phyloP scores from a whole-genome alignment of 495 filamentous ascomycete species.

The Zalerion maritima region DNA sequence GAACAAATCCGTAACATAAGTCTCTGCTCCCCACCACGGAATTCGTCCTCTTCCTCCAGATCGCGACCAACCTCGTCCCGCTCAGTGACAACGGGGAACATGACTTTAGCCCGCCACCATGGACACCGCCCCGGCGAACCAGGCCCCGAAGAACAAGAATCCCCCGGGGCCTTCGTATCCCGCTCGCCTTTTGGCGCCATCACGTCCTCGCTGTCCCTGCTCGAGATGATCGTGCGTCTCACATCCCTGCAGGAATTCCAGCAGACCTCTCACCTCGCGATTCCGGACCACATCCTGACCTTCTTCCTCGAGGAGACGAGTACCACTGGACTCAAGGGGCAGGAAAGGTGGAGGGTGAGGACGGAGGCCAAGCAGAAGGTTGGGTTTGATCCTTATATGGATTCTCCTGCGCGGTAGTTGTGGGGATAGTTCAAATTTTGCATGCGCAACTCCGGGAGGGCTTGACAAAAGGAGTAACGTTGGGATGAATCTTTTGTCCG shows the following conservation, averaged over 20 bases:
- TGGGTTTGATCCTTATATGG: slow-evolving; percentile 68
- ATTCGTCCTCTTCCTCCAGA: slow-evolving; percentile 6
- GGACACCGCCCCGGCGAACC: slow-evolving; percentile 6
- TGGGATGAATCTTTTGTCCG: no score
- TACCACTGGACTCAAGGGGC: slow-evolving; percentile 56
- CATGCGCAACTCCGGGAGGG: no score
- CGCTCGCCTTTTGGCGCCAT: slow-evolving; percentile 36
- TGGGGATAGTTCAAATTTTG: no score
- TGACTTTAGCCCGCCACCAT: slow-evolving; percentile 5
- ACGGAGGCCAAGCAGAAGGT: slow-evolving; percentile 59
- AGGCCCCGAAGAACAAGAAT: slow-evolving; percentile 6
- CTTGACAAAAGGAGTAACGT: no score
- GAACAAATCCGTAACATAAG: slow-evolving; percentile 26
- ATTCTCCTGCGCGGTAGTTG: slow-evolving; percentile 1
- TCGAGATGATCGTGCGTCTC: slow-evolving; percentile 88
- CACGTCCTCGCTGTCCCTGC: slow-evolving; percentile 74
- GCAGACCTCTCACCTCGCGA: slow-evolving; percentile 80
- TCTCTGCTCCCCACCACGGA: slow-evolving; percentile 14
- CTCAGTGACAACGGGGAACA: no score
- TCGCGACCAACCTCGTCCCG: slow-evolving; percentile 5
- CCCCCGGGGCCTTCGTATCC: slow-evolving; percentile 8
- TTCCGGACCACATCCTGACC: slow-evolving; percentile 85
- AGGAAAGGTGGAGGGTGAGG: slow-evolving; percentile 55
- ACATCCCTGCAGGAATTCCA: slow-evolving; percentile 93
- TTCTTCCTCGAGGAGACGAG: slow-evolving; percentile 85